Base-by-base conservation (phyloP, 345 rosid genomes). In the Sisymbrium altissimum region DNA sequence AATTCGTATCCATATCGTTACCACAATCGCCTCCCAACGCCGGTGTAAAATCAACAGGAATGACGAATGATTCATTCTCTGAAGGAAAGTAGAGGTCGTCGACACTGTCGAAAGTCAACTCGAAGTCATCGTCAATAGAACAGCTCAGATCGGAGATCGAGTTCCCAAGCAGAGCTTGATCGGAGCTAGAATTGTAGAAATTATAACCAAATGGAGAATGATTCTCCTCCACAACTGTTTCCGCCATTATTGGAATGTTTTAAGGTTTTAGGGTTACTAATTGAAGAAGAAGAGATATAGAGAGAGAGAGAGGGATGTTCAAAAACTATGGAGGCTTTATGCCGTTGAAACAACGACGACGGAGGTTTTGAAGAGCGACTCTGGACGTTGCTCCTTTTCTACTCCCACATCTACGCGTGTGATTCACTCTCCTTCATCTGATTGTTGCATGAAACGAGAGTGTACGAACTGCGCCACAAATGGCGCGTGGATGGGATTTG, bases 51-150 rank as follows among this genome's bases (percentile, higher is more conserved):
- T 19, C n/a, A n/a, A n/a, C n/a, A n/a, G n/a, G n/a, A n/a, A n/a
- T n/a, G n/a, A n/a, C n/a, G n/a, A n/a, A n/a, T n/a, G n/a, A n/a
- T n/a, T n/a, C 64, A 33, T 70, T 68, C 49, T 83, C 93, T n/a
- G 78, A 60, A 2, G 91, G 91, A 9, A 88, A 71, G 75, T 68
- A 77, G 36, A 87, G 81, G 21, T 81, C 80, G 5, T 76, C 90
- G 55, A 23, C 3, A 23, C 25, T 23, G 3, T 23, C 25, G 3
- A 92, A 77, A 64, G 78, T 75, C 71, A 92, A 35, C 39, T 86
- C 84, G 58, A 86, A 84, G 60, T 81, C 92, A 46, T 52, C 82
- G 14, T 77, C 92, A 23, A 87, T 60, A 18, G 68, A 25, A 27
- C 80, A 62, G 25, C 57, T 85, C 13, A 64, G 84, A 68, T 65